Evolutionary conservation across 495 filamentous ascomycete species (phyloP).

Genomic region (Tuber calosporum): DNA sequence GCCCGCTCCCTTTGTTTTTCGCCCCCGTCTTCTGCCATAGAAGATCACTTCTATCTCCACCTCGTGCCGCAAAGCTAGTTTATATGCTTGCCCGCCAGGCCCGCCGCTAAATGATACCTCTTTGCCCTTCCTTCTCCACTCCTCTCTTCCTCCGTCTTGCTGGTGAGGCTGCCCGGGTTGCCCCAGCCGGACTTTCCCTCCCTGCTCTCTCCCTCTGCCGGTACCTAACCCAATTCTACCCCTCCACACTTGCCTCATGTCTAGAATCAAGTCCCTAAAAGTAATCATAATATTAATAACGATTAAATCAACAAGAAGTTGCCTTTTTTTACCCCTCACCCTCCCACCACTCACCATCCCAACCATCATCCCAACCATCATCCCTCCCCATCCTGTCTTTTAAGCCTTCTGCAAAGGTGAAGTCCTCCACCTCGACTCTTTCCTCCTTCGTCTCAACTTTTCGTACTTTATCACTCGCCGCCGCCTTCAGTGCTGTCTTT

Average conservation of each 20-base stretch:
- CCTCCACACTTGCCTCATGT: constrained; percentile 30
- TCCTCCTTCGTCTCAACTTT: constrained; percentile 22
- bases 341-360: constrained; percentile 29
- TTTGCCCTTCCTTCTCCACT: not conserved
- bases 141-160: not conserved
- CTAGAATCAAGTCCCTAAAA: constrained; percentile 17
- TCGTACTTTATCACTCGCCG: constrained; percentile 21
- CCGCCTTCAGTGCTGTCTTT: constrained; percentile 18
- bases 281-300: not conserved
- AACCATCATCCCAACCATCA: constrained; percentile 20
- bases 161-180: not conserved
- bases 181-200: not conserved
- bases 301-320: constrained; percentile 16
- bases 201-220: not conserved
- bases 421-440: not conserved
- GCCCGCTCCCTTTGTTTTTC: not conserved
- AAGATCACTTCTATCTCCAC: not conserved
- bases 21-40: not conserved
- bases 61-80: not conserved
- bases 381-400: constrained; percentile 18
- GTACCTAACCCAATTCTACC: constrained; percentile 13
- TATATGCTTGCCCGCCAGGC: not conserved
- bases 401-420: constrained; percentile 14
- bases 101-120: not conserved
- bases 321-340: constrained; percentile 34